Base-by-base conservation (phyloP, 2,329 filamentous ascomycete genomes). In the Paecilomyces dactylethromorphus region DNA sequence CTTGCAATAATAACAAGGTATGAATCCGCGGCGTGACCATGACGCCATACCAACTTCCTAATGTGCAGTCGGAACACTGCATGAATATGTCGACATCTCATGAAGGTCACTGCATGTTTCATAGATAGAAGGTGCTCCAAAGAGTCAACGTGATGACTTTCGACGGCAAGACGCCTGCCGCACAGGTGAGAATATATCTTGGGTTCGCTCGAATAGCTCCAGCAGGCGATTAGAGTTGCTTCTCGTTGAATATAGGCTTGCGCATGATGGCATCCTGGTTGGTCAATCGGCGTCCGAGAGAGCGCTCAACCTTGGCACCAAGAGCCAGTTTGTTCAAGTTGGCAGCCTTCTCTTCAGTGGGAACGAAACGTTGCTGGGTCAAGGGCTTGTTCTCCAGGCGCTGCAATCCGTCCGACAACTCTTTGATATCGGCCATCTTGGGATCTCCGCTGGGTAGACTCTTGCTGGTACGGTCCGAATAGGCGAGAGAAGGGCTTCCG, bases 301-400 rank as follows among this genome's bases (percentile, higher is more conserved):
- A 92, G 61, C 92, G 87, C 73, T 96, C 92, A 49, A 96, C 84
- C 79, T 96, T 96, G 61, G 92, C 92, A 54, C 92, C 90, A 56
- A 96, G 84, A 39, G 92, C 92, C 59, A 96, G 83, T 79, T 95
- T 95, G 79, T 86, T 87, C 75, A 96, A 81, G 72, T 89, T 87
- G 68, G 91, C 89, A 21, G 83, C 85, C 82, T 96, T 95, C 75
- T 93, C 87, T 63, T 88, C 85, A 71, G 82, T 89, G 63, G 92
- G 85, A 58, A 86, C 81, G 70, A 92, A 92, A 66, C 92, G 88
- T 79, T 97, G 92, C 68, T 88, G 85, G 66, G 85, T 80, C 29
- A 96, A 86, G 54, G 89, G 89, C 77, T 91, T 91, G 81, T 96
- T 94, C 76, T 95, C 90, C 78, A 97, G 89, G 69, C 92, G 90